Evolutionary conservation across 2,329 filamentous ascomycete species (phyloP), one percentile per base, ranked within the genome.

Genomic region (Aspergillus eucalypticola): DNA sequence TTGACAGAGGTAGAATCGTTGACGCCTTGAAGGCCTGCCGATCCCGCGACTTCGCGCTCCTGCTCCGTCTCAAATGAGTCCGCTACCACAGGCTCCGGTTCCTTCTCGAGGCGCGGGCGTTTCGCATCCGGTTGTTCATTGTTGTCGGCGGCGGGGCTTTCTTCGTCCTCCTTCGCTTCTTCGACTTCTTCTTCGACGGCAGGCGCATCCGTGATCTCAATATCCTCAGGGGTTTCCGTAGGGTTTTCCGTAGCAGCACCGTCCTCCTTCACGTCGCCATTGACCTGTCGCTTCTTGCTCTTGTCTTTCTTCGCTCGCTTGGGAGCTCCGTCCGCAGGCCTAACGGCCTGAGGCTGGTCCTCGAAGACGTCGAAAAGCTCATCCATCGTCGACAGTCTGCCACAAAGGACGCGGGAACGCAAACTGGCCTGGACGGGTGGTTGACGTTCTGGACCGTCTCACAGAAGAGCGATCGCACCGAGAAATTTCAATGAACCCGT

Each of bases 21-120:
- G 75, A 76, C 82, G 62, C 78, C 82, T 73, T 83, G 87, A 62
- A 82, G 83, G 66, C 91, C 92, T 32, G 88, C 87, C 5, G 91
- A 89, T 25, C 89, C 90, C 21, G 90, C 91, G 41, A 99, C 85
- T 77, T 98, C 91, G 82, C 94, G 86, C 64, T 93, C 96, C 78
- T 96, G 88, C 72, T 95, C 93, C 11, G 95, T 98, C 80, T 98
- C 88, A 76, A 99, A 99, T 11, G 89, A 88, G 79, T 99, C 95
- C 19, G 94, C 92, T 68, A 98, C 86, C 50, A 98, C 88, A 5
- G 94, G 91, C 63, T 89, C 89, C 8, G 86, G 86, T 69, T 89
- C 90, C 56, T 83, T 79, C 64, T 88, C 83, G 60, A 79, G 71
- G 65, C 81, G 78, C 64, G 75, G 76, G 52, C 81, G 78, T 69